Base-by-base conservation (phyloP, 352 stramenopile species). In the Phytophthora sp. region DNA sequence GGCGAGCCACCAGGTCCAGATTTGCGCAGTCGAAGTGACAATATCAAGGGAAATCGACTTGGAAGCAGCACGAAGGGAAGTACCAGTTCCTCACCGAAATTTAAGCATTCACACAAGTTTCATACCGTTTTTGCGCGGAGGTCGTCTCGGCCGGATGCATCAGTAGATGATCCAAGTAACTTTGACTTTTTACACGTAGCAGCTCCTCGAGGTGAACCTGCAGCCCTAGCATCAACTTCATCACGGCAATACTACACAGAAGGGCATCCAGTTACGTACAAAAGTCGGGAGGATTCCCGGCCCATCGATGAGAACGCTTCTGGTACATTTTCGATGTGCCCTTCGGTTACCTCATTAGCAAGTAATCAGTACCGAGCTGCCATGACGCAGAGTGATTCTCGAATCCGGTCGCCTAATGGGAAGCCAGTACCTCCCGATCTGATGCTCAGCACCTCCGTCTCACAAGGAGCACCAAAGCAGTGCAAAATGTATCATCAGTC, bases 401-500 rank as follows among this genome's bases (percentile, higher is more conserved):
- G 30, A 18, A 58, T 18, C 15, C 15, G 7, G 5, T 42, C 50
- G 2, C 36, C 65, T 21, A 52, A 36, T 38, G 35, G 6, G 16
- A 73, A 64, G 11, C 36, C 47, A 20, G 30, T 41, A n/a, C 39
- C 59, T 30, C 54, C 60, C 20, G 20, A 41, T 15, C 18, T 75
- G 4, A 35, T 56, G 18, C 46, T 76, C 8, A 71, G 42, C 35
- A 75, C 59, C 26, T 57, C 70, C 0, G 13, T 5, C 16, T n/a
- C 35, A 5, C 54, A 61, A 36, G 36, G 35, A 23, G 52, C 23
- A 1, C 52, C 47, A 24, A 64, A 67, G 8, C 63, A 76, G 44
- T 50, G 54, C 51, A 71, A 71, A n/a, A 45, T 67, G 23, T 80
- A 57, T 39, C 77, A 83, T 26, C 69, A 81, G 39, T 82, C 74